Conservation (phyloP, 2,329 filamentous ascomycete genomes). For the Dothiorella sarmentorum region DNA sequence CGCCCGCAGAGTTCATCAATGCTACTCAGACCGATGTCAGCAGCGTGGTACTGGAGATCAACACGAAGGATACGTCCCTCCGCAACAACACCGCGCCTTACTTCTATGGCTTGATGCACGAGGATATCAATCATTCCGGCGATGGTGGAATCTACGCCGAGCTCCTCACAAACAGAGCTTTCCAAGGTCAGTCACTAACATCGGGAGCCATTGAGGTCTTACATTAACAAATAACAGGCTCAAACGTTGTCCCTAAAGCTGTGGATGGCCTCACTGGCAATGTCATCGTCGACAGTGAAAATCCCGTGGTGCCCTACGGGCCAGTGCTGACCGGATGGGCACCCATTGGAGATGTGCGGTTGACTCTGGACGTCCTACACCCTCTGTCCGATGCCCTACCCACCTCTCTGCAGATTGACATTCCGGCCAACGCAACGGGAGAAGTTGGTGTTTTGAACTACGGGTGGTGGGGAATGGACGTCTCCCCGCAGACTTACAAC, state of each 20-base stretch:
- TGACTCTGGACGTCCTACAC: constrained; percentile 39
- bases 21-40: constrained; percentile 12
- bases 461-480: constrained; percentile 53
- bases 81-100: constrained; percentile 18
- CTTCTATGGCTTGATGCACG: constrained; percentile 18
- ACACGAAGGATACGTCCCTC: constrained; percentile 12
- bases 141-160: constrained; percentile 73
- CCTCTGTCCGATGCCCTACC: constrained; percentile 47
- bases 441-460: constrained; percentile 48
- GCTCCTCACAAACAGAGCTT: constrained; percentile 66
- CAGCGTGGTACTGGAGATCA: constrained; percentile 9
- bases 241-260: constrained; percentile 21
- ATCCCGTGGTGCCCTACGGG: constrained; percentile 30
- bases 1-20: constrained; percentile 8
- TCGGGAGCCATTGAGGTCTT: background rate
- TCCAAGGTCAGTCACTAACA: constrained; percentile 48
- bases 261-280: constrained; percentile 24
- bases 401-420: constrained; percentile 42
- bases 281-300: constrained; percentile 26
- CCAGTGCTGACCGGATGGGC: constrained; percentile 27
- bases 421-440: constrained; percentile 35
- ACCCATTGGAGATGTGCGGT: constrained; percentile 32
- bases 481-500: constrained; percentile 47
- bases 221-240: constrained; percentile 20
- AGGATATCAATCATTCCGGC: constrained; percentile 66